A percentile compares a stretch with the other conserved stretches of the same genome.
Conservation (phyloP, 23 red algal species). For the Pyropia haitanensis region DNA sequence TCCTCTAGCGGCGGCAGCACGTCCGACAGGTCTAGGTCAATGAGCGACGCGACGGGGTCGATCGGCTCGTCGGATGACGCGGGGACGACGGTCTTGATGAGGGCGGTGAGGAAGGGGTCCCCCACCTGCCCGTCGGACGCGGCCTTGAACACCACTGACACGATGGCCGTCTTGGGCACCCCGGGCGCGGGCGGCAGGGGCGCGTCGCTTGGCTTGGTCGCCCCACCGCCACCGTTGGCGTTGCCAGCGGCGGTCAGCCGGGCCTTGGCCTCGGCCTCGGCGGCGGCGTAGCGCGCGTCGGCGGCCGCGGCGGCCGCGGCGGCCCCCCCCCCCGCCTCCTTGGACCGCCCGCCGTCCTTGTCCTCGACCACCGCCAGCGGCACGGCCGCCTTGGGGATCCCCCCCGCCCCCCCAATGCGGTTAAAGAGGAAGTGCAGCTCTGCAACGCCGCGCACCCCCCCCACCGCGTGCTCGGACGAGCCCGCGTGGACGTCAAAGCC, state of each 20-base stretch:
- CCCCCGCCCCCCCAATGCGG: slow-evolving; percentile 2
- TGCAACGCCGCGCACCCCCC: slow-evolving; percentile 15
- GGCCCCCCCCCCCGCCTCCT: neutral
- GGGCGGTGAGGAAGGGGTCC: neutral
- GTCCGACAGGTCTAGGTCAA: slow-evolving; percentile 17
- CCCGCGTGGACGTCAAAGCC: slow-evolving; percentile 40
- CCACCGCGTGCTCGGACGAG: slow-evolving; percentile 31
- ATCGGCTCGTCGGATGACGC: neutral
- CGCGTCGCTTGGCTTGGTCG: slow-evolving; percentile 5
- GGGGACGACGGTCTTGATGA: slow-evolving; percentile 2
- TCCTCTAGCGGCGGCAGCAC: slow-evolving; percentile 30
- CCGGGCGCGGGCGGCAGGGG: slow-evolving; percentile 16
- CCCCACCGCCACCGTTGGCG: neutral
- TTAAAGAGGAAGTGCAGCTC: slow-evolving; percentile 64
- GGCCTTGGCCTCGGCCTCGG: neutral
- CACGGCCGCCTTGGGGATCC: neutral
- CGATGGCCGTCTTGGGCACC: slow-evolving; percentile 12
- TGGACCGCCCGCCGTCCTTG: neutral
- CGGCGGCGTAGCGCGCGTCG: neutral
- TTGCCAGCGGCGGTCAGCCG: neutral
- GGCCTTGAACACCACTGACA: slow-evolving; percentile 11
- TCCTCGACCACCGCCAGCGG: slow-evolving; percentile 10
- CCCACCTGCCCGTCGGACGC: neutral
- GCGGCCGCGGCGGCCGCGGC: neutral
- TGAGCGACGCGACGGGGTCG: neutral